Conservation (phyloP, 2,329 filamentous ascomycete genomes). For the Beauveria sp. region DNA sequence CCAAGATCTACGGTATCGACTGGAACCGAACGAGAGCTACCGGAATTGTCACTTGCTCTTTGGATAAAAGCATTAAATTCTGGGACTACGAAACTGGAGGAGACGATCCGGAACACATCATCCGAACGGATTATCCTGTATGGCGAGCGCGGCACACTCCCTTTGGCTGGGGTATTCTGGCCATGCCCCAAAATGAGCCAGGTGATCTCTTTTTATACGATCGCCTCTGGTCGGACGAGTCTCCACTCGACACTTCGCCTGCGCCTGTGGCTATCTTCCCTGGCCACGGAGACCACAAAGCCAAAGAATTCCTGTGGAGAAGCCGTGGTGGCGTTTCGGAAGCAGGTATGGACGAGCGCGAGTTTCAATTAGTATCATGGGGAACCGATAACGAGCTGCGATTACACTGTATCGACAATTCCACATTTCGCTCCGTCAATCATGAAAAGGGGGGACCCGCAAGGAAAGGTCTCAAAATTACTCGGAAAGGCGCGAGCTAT, state of each 20-base stretch:
- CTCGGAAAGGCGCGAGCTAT: constrained; percentile 77
- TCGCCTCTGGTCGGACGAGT: constrained; percentile 40
- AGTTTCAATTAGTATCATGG: constrained; percentile 92
- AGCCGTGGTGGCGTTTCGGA: constrained; percentile 60
- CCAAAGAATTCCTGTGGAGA: constrained; percentile 89
- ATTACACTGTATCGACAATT: constrained; percentile 63
- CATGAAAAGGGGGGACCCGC: constrained; percentile 62
- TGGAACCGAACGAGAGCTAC: constrained; percentile 76
- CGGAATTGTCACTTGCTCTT: constrained; percentile 75
- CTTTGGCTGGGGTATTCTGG: constrained; percentile 76
- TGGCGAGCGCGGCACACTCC: constrained; percentile 89
- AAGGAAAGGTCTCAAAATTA: constrained; percentile 59
- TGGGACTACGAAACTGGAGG: constrained; percentile 68
- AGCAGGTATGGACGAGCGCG: constrained; percentile 69
- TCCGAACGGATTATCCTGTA: constrained; percentile 76
- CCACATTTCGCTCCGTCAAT: constrained; percentile 60
- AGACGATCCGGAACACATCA: constrained; percentile 64
- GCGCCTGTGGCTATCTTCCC: constrained; percentile 50
- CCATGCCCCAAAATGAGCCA: constrained; percentile 87
- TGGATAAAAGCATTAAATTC: constrained; percentile 88
- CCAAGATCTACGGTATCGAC: constrained; percentile 92
- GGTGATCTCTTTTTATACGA: constrained; percentile 82
- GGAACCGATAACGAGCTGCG: constrained; percentile 77
- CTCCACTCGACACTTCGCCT: constrained; percentile 35
- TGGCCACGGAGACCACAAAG: constrained; percentile 58